phyloP scores from a whole-genome alignment of 441 rosid species.

The Erodium texanum region DNA sequence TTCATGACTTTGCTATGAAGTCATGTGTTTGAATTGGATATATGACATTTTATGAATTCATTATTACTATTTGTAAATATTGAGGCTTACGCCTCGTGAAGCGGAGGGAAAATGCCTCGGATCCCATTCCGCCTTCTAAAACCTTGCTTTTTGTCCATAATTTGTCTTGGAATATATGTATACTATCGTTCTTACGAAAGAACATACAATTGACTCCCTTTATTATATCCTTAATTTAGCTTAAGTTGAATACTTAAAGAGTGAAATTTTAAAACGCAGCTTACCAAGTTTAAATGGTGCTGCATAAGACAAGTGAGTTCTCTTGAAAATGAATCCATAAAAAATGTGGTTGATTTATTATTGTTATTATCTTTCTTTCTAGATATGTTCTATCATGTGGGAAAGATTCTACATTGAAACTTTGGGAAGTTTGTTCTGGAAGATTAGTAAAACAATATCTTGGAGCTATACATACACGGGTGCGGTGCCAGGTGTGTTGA shows the following conservation, averaged over 20 bases:
- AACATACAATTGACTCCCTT: neutral
- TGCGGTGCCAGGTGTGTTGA: slow-evolving; percentile 58
- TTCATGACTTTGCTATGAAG: too few relatives aligned
- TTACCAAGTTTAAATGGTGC: neutral
- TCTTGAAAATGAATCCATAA: neutral
- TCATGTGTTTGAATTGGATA: too few relatives aligned
- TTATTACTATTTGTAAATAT: too few relatives aligned
- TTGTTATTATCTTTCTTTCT: slow-evolving; percentile 3
- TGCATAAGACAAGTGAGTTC: neutral
- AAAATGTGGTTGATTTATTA: neutral
- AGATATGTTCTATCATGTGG: slow-evolving; percentile 82
- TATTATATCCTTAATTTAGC: neutral
- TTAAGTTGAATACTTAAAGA: neutral
- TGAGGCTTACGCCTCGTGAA: too few relatives aligned
- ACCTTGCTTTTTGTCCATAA: neutral
- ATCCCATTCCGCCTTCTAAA: too few relatives aligned
- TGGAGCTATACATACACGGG: slow-evolving; percentile 56
- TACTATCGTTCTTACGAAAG: neutral
- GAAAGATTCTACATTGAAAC: slow-evolving; percentile 65
- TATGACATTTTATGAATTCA: too few relatives aligned
- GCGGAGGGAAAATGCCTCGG: too few relatives aligned
- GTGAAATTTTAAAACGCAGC: neutral
- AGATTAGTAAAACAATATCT: slow-evolving; percentile 65
- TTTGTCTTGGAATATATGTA: neutral
- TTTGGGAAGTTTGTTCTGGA: slow-evolving; percentile 81